phyloP scores from a whole-genome alignment of 108 stramenopile genomes.

The Hondaea fermentalgiana region DNA sequence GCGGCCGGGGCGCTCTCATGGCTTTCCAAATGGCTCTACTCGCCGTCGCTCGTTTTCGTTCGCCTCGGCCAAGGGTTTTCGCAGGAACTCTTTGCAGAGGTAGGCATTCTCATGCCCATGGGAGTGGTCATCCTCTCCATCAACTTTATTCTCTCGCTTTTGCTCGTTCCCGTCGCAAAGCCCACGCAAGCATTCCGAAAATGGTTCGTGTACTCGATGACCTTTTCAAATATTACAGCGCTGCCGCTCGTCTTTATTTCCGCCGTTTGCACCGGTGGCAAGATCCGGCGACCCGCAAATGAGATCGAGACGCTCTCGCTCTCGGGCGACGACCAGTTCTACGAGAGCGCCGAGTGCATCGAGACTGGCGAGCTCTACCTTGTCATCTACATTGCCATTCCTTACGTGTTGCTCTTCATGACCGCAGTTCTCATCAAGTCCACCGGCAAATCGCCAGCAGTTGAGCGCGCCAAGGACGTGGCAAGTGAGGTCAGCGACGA shows the following conservation, averaged over 20 bases:
- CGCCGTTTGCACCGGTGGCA: neutral
- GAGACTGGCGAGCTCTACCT: neutral
- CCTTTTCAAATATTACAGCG: neutral
- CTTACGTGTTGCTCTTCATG: neutral
- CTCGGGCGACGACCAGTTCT: neutral
- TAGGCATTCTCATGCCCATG: neutral
- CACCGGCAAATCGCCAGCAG: neutral
- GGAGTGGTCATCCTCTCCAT: neutral
- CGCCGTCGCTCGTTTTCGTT: neutral
- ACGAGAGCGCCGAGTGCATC: neutral
- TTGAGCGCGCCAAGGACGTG: too few relatives aligned
- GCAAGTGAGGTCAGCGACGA: too few relatives aligned
- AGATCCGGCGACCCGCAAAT: neutral
- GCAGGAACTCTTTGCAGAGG: neutral
- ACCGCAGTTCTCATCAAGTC: neutral
- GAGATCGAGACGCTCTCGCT: neutral
- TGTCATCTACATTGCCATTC: neutral
- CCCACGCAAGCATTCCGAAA: neutral
- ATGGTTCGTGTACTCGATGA: neutral
- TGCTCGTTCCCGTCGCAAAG: neutral
- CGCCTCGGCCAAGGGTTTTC: neutral
- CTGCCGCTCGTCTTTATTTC: neutral
- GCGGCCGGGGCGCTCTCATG: neutral
- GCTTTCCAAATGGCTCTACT: neutral
- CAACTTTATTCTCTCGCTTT: neutral